These are phyloP conservation scores for Xylariales sp. DNA, from an alignment of 2,329 filamentous ascomycete genomes.

Conservation along the genomic window DNA sequence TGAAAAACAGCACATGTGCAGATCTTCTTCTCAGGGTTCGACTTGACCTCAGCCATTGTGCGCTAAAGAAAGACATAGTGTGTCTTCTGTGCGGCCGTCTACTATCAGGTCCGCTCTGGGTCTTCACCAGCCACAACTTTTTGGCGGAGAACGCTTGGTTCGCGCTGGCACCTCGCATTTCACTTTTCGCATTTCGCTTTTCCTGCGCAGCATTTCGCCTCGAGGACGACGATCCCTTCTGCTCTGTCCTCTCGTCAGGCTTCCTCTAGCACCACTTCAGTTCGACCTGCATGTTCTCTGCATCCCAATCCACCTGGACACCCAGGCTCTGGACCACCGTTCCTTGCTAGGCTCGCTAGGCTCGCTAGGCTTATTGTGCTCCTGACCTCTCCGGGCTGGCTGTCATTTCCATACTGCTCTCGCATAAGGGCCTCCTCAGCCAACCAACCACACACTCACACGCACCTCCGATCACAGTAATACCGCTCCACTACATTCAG, in stretches of 20 bases:
- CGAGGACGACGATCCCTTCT: conserved; percentile 9
- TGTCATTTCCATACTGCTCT: conserved; percentile 5
- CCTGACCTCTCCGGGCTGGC: background rate
- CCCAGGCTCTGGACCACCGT: conserved; percentile 8
- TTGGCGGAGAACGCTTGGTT: background rate
- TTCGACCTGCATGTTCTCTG: conserved; percentile 2
- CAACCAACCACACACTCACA: conserved; percentile 27
- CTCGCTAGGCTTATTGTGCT: background rate
- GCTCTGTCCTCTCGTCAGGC: conserved; percentile 2
- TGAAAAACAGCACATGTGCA: conserved; percentile 2
- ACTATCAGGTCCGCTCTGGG: background rate
- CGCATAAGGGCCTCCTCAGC: conserved; percentile 8
- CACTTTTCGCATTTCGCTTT: background rate
- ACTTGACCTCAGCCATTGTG: background rate
- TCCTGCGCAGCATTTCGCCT: conserved; percentile 9
- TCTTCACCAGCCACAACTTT: conserved; percentile 5
- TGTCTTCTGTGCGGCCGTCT: too few species aligned
- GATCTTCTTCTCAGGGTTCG: background rate
- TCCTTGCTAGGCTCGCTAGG: background rate
- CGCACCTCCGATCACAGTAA: conserved; percentile 23
- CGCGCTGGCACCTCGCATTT: background rate
- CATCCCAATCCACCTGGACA: background rate
- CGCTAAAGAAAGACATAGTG: background rate
- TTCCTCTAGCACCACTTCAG: conserved; percentile 5
- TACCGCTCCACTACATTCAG: conserved; percentile 23